Evolutionary conservation across 2,329 filamentous ascomycete species (phyloP), one percentile per base, ranked within the genome.

Genomic region (Stemphylium lycopersici): DNA sequence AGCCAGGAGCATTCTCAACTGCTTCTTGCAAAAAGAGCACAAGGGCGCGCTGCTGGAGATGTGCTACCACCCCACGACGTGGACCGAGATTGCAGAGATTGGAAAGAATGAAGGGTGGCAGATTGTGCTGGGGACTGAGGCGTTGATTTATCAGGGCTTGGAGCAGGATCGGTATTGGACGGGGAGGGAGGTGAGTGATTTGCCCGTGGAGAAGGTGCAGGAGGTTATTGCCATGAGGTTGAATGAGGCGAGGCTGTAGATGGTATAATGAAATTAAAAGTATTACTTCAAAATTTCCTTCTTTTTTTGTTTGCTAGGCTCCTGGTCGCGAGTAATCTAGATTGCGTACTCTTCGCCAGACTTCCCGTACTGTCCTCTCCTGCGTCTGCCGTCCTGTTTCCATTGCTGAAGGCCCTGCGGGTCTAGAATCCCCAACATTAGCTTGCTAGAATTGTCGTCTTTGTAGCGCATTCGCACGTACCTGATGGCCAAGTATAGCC

Each of bases 11-110:
- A 80, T 90, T 0, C 73, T 82, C 0, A 80, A 85, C 65, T 72
- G 77, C 3, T 82, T 84, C 46, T 55, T 84, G 31, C 43, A 52
- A 22, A 80, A 79, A 48, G 68, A 78, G 26, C 76, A 82, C 56
- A 88, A 88, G 74, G 89, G 88, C 6, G 85, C 85, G 6, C 84
- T 93, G 52, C 72, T 93, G 55, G 90, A 93, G 74, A 93, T 93
- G 90, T 92, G 89, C 79, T 93, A 93, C 71, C 90, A 92, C 70
- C 90, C 90, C 0, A 73, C 81, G 2, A 87, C 88, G 0, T 71
- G 63, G 61, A 93, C 90, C 0, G 80, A 83, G 61, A 83, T 91
- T 43, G 85, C 84, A 1, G 81, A 80, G 38, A 65, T 91, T 37
- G 84, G 87, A 0, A 80, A 84, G 64, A 74, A 77, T 2, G 79